Base-by-base conservation (phyloP, 805 yeast species). In the Nakazawaea siamensis region DNA sequence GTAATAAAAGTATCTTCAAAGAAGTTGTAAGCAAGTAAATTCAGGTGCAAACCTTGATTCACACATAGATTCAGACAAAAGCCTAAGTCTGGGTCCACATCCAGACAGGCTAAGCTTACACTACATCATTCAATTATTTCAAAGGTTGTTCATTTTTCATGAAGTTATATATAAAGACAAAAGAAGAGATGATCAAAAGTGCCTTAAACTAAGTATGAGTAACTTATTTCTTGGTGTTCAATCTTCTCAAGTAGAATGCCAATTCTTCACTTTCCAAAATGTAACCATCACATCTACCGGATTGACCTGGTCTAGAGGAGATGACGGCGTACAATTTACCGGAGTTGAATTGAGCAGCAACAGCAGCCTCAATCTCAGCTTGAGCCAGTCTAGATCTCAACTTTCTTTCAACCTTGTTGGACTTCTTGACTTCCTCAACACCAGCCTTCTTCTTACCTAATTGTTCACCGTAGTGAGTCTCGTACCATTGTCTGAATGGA, bases 201-300 rank as follows among this genome's bases (percentile, higher is more conserved):
- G 23, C 7, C 18, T 24, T 12, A 24, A 20, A 16, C 15, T 19
- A 18, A 17, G 24, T 31, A 37, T 39, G 31, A 28, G 23, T 30
- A 34, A 56, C 57, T 80, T 87, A 90, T 83, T 90, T 92, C 88
- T 92, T 90, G 68, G 96, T 94, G 70, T 95, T 80, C 73, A 92
- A 78, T 86, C 95, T 90, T 82, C 95, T 87, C 70, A 92, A 81
- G 95, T 92, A 92, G 94, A 92, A 92, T 69, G 97, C 97, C 72
- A 92, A 86, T 77, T 92, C 98, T 70, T 92, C 98, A 75, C 98
- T 98, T 80, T 92, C 98, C 69, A 92, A 84, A 74, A 92, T 82
- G 94, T 92, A 92, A 74, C 98, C 98, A 70, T 92, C 98, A 75
- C 87, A 81, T 78, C 98, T 94, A 73, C 98, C 98, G 54, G 95